Percentiles rank a stretch among this genome's conserved stretches.
phyloP scores from a whole-genome alignment of 2,329 filamentous ascomycete genomes.

The Dactylonectria estremocensis region DNA sequence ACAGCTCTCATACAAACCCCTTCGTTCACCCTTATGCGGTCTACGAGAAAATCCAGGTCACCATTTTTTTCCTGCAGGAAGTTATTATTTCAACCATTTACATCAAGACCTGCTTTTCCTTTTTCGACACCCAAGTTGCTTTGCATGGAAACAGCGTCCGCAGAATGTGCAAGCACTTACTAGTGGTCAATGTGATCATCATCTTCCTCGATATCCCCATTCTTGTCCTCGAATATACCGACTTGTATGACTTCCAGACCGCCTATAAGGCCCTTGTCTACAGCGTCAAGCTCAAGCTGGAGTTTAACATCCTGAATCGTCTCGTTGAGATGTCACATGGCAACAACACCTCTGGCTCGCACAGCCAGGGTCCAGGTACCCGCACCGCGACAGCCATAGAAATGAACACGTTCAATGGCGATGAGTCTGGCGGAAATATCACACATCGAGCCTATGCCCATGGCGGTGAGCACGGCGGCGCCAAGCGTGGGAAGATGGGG shows the following conservation, averaged over 20 bases:
- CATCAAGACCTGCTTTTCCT: conserved; percentile 50
- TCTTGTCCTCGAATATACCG: conserved; percentile 53
- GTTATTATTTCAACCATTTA: conserved; percentile 67
- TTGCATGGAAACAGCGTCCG: conserved; percentile 16
- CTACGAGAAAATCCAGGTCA: conserved; percentile 64
- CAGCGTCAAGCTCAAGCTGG: conserved; percentile 57
- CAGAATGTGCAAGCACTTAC: conserved; percentile 54
- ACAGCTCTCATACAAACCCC: conserved; percentile 46
- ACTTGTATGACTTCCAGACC: conserved; percentile 54
- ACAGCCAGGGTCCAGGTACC: conserved; percentile 24
- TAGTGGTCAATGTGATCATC: conserved; percentile 62
- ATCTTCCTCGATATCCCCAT: conserved; percentile 61
- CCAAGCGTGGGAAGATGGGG: not conserved
- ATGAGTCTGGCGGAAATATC: not conserved
- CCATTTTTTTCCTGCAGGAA: conserved; percentile 70
- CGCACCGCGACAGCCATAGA: not conserved
- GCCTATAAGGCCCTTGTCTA: conserved; percentile 56
- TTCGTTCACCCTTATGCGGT: conserved; percentile 31
- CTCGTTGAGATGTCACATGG: conserved; percentile 50
- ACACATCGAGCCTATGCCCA: conserved; percentile 2
- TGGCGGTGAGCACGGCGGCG: not conserved
- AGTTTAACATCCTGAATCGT: conserved; percentile 57
- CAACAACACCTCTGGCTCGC: conserved; percentile 37
- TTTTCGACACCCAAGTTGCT: conserved; percentile 57
- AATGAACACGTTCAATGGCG: conserved; percentile 9